Percentiles rank a stretch among this genome's conserved stretches.
Conservation (phyloP, 1,139 yeast species). For the Yamadazyma friedrichii region DNA sequence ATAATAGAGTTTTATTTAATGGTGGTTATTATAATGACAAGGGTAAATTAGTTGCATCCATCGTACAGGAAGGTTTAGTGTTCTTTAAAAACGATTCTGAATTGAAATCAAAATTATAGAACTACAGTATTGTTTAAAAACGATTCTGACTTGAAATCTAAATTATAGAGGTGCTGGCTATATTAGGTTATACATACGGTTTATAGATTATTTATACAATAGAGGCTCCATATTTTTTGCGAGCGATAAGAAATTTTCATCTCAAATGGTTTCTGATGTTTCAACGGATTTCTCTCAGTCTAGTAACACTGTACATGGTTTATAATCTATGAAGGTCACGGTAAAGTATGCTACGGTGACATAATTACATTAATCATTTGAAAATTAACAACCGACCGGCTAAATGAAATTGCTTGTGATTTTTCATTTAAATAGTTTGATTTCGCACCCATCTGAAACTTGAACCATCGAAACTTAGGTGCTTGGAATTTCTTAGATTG, state of each 20-base stretch:
- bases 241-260: too few species aligned
- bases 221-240: too few species aligned
- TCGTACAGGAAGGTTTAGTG: slow-evolving; percentile 44
- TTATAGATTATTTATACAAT: too few species aligned
- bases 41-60: slow-evolving; percentile 39
- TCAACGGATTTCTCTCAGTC: too few species aligned
- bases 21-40: slow-evolving; percentile 34
- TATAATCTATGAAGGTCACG: too few species aligned
- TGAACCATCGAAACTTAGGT: neutral
- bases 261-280: too few species aligned
- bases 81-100: slow-evolving; percentile 31
- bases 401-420: slow-evolving; percentile 5
- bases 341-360: too few species aligned
- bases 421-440: slow-evolving; percentile 1
- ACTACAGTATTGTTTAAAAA: slow-evolving; percentile 31
- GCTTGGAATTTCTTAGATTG: neutral
- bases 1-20: slow-evolving; percentile 38
- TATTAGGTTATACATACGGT: too few species aligned
- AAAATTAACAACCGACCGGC: too few species aligned
- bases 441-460: slow-evolving; percentile 2
- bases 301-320: too few species aligned
- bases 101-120: slow-evolving; percentile 29
- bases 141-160: slow-evolving; percentile 29
- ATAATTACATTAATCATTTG: too few species aligned
- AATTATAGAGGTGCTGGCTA: slow-evolving; percentile 28